Evolutionary conservation across 1,284 basidiomycete species (phyloP).

Genomic region (Stygiomarasmius scandens): DNA sequence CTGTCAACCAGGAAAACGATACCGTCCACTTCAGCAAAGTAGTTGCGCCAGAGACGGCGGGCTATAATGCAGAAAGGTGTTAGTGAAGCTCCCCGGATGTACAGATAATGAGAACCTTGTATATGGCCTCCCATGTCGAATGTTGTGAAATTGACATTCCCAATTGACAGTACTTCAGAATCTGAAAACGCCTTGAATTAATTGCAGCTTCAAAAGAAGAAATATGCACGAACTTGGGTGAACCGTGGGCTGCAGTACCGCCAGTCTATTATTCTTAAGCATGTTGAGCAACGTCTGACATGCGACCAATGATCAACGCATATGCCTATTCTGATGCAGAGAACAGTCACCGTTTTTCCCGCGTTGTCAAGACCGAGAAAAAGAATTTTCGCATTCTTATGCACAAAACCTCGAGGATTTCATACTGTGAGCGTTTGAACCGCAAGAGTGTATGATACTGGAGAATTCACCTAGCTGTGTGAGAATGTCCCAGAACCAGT

Average conservation of each 20-base stretch:
- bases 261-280: conserved; percentile 99
- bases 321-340: too few relatives aligned
- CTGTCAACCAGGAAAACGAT: conserved; percentile 99
- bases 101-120: conserved; percentile 68
- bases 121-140: conserved; percentile 98
- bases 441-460: neutral
- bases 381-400: conserved; percentile 99
- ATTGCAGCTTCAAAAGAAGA: conserved; percentile 12
- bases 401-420: conserved; percentile 74
- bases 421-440: conserved; percentile 10
- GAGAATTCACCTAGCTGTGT: conserved; percentile 74
- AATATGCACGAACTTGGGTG: conserved; percentile 80
- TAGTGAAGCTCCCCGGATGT: neutral
- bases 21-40: conserved; percentile 99
- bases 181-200: conserved; percentile 52
- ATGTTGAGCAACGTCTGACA: conserved; percentile 96
- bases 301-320: too few relatives aligned
- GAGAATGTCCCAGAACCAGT: conserved; percentile 96
- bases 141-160: conserved; percentile 98
- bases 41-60: conserved; percentile 98
- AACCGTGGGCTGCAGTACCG: conserved; percentile 96
- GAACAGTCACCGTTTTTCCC: conserved; percentile 85
- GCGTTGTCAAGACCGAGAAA: conserved; percentile 99
- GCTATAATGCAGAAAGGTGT: conserved; percentile 49
- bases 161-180: conserved; percentile 98